Base-by-base conservation (phyloP, 1,284 basidiomycete genomes). In the Leccinum glutinopallens region DNA sequence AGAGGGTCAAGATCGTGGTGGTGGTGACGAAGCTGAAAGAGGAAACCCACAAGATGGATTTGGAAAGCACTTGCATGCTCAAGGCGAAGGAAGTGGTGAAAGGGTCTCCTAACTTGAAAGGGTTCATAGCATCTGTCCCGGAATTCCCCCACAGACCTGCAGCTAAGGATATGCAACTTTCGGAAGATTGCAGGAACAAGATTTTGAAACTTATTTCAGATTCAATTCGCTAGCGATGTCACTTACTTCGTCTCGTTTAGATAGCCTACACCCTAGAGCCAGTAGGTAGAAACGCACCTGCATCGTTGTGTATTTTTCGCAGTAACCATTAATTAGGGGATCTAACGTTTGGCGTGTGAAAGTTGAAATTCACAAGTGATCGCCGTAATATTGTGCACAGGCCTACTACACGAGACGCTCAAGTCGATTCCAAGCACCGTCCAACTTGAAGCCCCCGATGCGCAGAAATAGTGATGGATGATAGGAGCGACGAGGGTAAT, bases 11-110 rank as follows among this genome's bases (percentile, higher is more conserved):
- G 46, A 49, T 70, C 7, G 70, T 53, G 9, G 69, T 72, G 58
- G 64, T 70, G 17, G 76, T 80, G 7, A 80, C 77, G n/a, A 80
- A 72, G n/a, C 79, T 73, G 67, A n/a, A n/a, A n/a, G n/a, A n/a
- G 17, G 76, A 65, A 66, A 80, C 75, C n/a, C 0, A 7, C 15
- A 4, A 2, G 10, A n/a, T 5, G n/a, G 43, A 79, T n/a, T 76
- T 68, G 54, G 79, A 65, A 58, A 75, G 70, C 17, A 78, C 71
- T 71, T 79, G 68, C 54, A 43, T 61, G 12, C 10, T 12, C 2
- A 61, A 54, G 54, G 59, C 22, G 39, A 63, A 4, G 39, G 43
- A 55, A 3, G 62, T 58, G 17, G 22, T 63, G 8, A 62, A 65
- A 53, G 51, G 35, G 22, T 46, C 49, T 49, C 66, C 35, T 17